Base-by-base conservation (phyloP, 768 basidiomycete species). In the Trametes cingulata region DNA sequence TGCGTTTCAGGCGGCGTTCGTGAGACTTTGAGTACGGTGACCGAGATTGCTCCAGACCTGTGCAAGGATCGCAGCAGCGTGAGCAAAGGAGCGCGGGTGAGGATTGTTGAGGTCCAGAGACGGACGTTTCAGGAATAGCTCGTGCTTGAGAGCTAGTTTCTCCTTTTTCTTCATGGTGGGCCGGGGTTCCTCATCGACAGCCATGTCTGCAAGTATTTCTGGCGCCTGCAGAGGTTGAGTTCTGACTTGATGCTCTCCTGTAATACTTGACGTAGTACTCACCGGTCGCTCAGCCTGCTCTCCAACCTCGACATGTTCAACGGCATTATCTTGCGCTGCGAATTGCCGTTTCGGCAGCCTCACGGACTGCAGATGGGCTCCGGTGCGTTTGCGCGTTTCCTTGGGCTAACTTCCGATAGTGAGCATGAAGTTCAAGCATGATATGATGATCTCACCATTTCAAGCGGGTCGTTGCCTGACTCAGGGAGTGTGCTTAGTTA, bases 21-120 rank as follows among this genome's bases (percentile, higher is more conserved):
- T 91, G 90, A 19, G 85, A 87, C 72, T 86, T 91, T 0, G 90
- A 91, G 68, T 88, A 85, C 19, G 84, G 84, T 0, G 78, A 73
- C 39, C 72, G 74, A 6, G 78, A 76, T 3, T 77, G 72, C 58
- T 80, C 82, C 45, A 91, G 72, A 7, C 77, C 84, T 85, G 58
- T 35, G 43, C 15, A 20, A 14, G 13, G 17, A 35, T 12, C 5
- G 37, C n/a, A 49, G 48, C 24, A 25, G 36, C 43, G 42, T 40
- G n/a, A n/a, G 24, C 50, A 36, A 56, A n/a, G 36, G 22, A 12
- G 24, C 36, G 22, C 20, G 27, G 51, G n/a, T 39, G 2, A 22
- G 41, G 35, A 47, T 37, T 9, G 14, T 19, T 8, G 47, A 13
- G 12, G 12, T 35, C 6, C 8, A 8, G 27, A 15, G 13, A 64